Conservation (phyloP, 352 stramenopile genomes). For the Phytophthora lateralis region DNA sequence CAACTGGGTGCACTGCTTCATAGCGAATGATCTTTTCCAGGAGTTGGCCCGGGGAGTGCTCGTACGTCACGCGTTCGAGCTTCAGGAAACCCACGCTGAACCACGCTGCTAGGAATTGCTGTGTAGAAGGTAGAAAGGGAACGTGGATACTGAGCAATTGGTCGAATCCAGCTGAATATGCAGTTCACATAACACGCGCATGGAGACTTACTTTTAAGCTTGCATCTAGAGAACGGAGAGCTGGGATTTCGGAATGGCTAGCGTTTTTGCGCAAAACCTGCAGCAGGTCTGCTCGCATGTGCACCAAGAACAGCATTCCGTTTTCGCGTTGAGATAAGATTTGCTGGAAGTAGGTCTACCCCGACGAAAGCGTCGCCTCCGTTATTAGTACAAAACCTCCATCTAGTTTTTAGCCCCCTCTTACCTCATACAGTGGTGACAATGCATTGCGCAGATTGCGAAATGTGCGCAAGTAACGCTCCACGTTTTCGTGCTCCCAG, state of each 20-base stretch:
- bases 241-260: slow-evolving; percentile 45
- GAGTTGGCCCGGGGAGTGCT: slow-evolving; percentile 89
- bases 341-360: slow-evolving; percentile 83
- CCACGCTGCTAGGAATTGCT: slow-evolving; percentile 91
- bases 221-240: slow-evolving; percentile 69
- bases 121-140: slow-evolving; percentile 12
- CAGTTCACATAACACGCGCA: neutral
- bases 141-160: neutral
- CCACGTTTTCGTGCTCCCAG: slow-evolving; percentile 75
- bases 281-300: slow-evolving; percentile 76
- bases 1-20: slow-evolving; percentile 95
- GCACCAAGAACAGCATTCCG: slow-evolving; percentile 84
- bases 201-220: slow-evolving; percentile 62
- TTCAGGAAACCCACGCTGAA: slow-evolving; percentile 93
- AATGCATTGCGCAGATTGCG: slow-evolving; percentile 63
- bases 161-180: neutral
- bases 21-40: slow-evolving; percentile 96
- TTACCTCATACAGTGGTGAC: slow-evolving; percentile 68
- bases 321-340: slow-evolving; percentile 81
- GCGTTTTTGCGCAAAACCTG: slow-evolving; percentile 67
- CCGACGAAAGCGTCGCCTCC: neutral
- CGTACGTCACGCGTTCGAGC: slow-evolving; percentile 93
- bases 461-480: slow-evolving; percentile 79
- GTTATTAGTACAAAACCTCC: slow-evolving; percentile 1
- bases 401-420: neutral